A percentile compares a stretch with the other conserved stretches of the same genome.
Evolutionary conservation across 1,284 basidiomycete genomes (phyloP).

Genomic region (Melampsora larici-populina): DNA sequence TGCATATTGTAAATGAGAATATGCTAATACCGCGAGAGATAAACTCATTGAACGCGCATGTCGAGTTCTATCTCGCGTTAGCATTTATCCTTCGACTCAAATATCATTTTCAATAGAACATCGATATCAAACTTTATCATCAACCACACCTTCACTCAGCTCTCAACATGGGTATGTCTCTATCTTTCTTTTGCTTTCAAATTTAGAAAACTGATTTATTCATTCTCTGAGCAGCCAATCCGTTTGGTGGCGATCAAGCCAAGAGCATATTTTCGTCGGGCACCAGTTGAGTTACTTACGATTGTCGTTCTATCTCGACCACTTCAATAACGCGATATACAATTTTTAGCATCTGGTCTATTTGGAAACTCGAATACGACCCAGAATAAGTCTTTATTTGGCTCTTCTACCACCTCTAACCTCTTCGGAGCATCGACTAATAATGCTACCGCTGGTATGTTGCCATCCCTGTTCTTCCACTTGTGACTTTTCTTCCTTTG

Average conservation of each 20-base stretch:
- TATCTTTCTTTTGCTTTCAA: not conserved
- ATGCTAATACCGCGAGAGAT: too few relatives aligned
- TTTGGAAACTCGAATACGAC: not conserved
- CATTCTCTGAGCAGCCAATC: not conserved
- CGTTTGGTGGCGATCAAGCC: constrained; percentile 1
- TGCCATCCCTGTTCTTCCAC: not conserved
- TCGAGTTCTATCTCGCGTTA: too few relatives aligned
- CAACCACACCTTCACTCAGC: not conserved
- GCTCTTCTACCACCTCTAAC: not conserved
- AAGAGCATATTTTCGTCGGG: not conserved
- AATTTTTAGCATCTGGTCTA: not conserved
- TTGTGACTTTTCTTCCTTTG: not conserved
- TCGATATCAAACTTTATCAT: too few relatives aligned
- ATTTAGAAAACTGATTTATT: not conserved
- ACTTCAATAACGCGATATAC: not conserved
- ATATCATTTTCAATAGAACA: too few relatives aligned
- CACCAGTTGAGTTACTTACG: not conserved
- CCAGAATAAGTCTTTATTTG: not conserved
- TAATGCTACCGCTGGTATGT: not conserved
- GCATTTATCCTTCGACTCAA: too few relatives aligned
- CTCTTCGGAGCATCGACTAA: not conserved
- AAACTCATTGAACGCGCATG: too few relatives aligned
- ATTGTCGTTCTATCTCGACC: too few relatives aligned
- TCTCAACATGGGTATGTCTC: not conserved
- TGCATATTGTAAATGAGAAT: too few relatives aligned